A percentile compares a stretch with the other conserved stretches of the same genome.
Conservation (phyloP, 345 rosid species). For the Acer yangbiense region DNA sequence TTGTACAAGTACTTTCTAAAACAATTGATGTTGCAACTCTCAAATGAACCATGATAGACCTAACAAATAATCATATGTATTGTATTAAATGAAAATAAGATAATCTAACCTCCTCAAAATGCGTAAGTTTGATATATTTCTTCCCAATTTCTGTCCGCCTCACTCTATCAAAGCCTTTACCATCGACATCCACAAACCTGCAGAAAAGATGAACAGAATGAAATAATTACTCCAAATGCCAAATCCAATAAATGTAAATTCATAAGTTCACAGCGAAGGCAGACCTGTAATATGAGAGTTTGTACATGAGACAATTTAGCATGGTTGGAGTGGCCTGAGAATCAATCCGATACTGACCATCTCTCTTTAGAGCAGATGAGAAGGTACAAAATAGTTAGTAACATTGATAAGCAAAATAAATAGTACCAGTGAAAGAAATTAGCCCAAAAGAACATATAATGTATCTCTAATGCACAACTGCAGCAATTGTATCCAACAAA, state of each 20-base stretch:
- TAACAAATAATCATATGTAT: background rate
- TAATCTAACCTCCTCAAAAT: slow-evolving; percentile 87
- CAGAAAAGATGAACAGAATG: slow-evolving; percentile 5
- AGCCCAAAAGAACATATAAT: background rate
- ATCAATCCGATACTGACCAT: slow-evolving; percentile 95
- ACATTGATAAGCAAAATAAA: slow-evolving; percentile 9
- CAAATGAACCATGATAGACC: background rate
- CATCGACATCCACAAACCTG: slow-evolving; percentile 99
- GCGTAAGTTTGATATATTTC: slow-evolving; percentile 86
- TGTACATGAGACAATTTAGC: slow-evolving; percentile 96
- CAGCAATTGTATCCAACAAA: background rate
- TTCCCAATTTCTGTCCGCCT: slow-evolving; percentile 95
- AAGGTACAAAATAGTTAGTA: slow-evolving; percentile 3
- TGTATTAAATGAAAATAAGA: slow-evolving; percentile 9
- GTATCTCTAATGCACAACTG: background rate
- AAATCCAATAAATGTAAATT: slow-evolving; percentile 1
- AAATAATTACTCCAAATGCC: background rate
- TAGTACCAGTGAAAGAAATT: background rate
- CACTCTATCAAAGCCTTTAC: slow-evolving; percentile 88
- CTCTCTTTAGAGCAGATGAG: slow-evolving; percentile 56
- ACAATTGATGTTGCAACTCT: background rate
- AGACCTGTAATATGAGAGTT: slow-evolving; percentile 94
- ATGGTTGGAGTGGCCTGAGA: slow-evolving; percentile 93
- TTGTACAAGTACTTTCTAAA: background rate
- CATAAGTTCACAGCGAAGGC: slow-evolving; percentile 15